Base-by-base conservation (phyloP, 1,139 yeast genomes). In the Scheffersomyces cryptocercus region DNA sequence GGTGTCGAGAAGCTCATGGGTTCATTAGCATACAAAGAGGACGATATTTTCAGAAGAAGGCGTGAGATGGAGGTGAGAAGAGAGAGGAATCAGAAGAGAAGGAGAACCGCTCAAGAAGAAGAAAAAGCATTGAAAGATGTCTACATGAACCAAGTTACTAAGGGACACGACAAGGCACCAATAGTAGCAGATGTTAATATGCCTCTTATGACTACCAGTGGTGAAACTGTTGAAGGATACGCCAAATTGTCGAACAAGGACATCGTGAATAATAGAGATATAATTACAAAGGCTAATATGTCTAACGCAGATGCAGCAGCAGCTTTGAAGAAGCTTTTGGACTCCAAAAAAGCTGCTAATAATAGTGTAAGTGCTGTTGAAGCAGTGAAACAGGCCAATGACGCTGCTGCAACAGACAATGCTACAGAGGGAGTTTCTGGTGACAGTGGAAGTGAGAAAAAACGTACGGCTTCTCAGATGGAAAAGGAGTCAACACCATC, bases 161-260 rank as follows among this genome's bases (percentile, higher is more conserved):
- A 80, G 55, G 88, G 88, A 3, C 82, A 82, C 50, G 95, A 88
- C 51, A 83, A 79, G 53, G 96, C 95, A 0, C 95, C 95, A 1
- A 71, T 84, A 4, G 69, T 73, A 15, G 88, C 95, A 0, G 81
- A 84, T 45, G 79, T 75, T n/a, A 85, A 81, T 55, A 79, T 89
- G 78, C 95, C 95, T 9, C 67, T 88, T 49, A 83, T 85, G 66
- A 84, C 85, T 41, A 80, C 88, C 0, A 70, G 77, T 28, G 95
- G 95, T 5, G 81, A 84, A 55, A 60, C 70, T 51, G 89, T 79
- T 34, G 91, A 81, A 36, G 85, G 84, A 15, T 70, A 59, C 50
- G 82, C 86, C 5, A 77, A 82, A 39, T 73, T 88, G 63, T 68
- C 84, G 5, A 88, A 88, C 52, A 77, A 81, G 49, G 95, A 89